These are phyloP conservation scores for Globisporangium alternatum DNA, from an alignment of 352 stramenopile genomes.

Conservation along the genomic window DNA sequence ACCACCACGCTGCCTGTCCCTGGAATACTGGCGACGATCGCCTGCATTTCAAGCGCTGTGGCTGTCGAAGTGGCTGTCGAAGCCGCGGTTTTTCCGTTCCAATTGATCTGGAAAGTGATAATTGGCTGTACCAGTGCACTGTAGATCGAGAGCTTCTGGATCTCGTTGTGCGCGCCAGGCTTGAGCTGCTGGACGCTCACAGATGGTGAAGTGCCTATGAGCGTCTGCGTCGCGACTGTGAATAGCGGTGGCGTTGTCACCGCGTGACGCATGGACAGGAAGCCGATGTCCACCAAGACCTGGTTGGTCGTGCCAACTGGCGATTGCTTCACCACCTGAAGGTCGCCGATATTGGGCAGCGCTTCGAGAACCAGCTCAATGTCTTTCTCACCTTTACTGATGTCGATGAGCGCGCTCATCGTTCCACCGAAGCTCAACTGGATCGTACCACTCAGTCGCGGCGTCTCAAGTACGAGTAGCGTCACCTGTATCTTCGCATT, in stretches of 20 bases:
- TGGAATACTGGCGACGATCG: conserved; percentile 29
- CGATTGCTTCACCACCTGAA: conserved; percentile 8
- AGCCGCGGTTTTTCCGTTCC: conserved; percentile 30
- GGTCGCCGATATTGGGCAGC: not conserved
- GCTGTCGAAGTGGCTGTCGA: conserved; percentile 24
- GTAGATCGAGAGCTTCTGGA: conserved; percentile 44
- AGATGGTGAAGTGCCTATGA: conserved; percentile 21
- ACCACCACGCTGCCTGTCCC: conserved; percentile 30
- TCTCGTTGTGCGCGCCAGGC: conserved; percentile 26
- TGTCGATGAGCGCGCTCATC: conserved; percentile 34
- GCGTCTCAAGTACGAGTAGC: conserved; percentile 34
- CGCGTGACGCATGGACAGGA: conserved; percentile 26
- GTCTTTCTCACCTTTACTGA: conserved; percentile 9
- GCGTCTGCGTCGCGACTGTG: conserved; percentile 8
- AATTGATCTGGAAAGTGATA: conserved; percentile 33
- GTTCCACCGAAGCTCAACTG: conserved; percentile 29
- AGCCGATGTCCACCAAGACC: conserved; percentile 36
- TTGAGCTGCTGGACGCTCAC: conserved; percentile 18
- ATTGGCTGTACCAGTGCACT: conserved; percentile 17
- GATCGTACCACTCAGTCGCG: conserved; percentile 38
- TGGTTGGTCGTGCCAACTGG: conserved; percentile 20
- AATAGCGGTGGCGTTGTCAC: conserved; percentile 21
- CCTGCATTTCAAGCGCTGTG: conserved; percentile 30
- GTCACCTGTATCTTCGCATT: conserved; percentile 32
- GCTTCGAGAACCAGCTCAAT: conserved; percentile 9